These are phyloP conservation scores for Xylaria sp. DNA, from an alignment of 2,329 filamentous ascomycete species.

Conservation along the genomic window DNA sequence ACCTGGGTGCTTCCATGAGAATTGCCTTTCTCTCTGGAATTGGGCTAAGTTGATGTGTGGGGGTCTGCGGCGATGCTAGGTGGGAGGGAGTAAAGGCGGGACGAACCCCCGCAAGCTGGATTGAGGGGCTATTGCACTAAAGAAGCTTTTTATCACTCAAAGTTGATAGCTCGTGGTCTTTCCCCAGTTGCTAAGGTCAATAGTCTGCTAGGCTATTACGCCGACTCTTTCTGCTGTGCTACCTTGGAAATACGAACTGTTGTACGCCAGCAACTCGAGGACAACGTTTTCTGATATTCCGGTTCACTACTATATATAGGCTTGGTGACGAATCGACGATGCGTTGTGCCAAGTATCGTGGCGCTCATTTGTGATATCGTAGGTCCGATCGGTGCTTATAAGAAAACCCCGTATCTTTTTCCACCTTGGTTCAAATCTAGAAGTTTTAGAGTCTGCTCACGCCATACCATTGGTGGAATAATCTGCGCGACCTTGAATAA, in stretches of 20 bases:
- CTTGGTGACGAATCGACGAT: constrained; percentile 13
- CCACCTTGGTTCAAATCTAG: constrained; percentile 17
- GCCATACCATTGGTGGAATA: constrained; percentile 53
- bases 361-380: constrained; percentile 8
- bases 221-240: not conserved
- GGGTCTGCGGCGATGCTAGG: not conserved
- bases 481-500: constrained; percentile 45
- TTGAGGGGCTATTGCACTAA: constrained; percentile 1
- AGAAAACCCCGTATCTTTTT: constrained; percentile 24
- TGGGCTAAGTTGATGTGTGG: constrained; percentile 56
- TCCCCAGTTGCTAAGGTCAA: not conserved
- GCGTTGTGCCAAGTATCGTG: not conserved
- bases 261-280: constrained; percentile 1
- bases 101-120: constrained; percentile 29
- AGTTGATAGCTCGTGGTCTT: not conserved
- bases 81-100: constrained; percentile 22
- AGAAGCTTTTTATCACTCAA: constrained; percentile 8
- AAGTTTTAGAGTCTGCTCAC: not conserved
- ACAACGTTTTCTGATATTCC: not conserved
- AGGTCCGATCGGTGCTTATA: constrained; percentile 1
- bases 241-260: not conserved
- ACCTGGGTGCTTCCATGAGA: constrained; percentile 70
- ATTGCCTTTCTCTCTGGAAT: constrained; percentile 69
- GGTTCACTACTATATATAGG: not conserved
- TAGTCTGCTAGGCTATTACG: not conserved